Conservation (phyloP, 2,329 filamentous ascomycete species). For the Zasmidium citrigriseum region DNA sequence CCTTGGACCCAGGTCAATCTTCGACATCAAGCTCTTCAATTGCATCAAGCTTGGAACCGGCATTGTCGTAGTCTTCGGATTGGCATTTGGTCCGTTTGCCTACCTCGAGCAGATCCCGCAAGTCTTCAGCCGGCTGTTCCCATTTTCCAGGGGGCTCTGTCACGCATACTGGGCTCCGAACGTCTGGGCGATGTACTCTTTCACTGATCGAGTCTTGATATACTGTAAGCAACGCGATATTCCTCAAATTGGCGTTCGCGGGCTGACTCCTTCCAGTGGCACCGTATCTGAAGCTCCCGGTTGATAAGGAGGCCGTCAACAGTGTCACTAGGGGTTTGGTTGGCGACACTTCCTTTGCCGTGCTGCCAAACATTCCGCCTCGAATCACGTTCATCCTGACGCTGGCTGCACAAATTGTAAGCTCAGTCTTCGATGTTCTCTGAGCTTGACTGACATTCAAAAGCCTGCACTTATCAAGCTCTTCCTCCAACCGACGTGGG, state of each 20-base stretch:
- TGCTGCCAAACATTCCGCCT: slow-evolving; percentile 83
- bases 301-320: slow-evolving; percentile 73
- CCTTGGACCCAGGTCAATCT: slow-evolving; percentile 73
- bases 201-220: slow-evolving; percentile 80
- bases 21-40: slow-evolving; percentile 75
- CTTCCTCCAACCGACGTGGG: slow-evolving; percentile 78
- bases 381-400: slow-evolving; percentile 80
- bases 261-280: slow-evolving; percentile 60
- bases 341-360: slow-evolving; percentile 90
- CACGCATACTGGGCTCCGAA: slow-evolving; percentile 99
- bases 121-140: slow-evolving; percentile 81
- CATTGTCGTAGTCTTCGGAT: slow-evolving; percentile 69
- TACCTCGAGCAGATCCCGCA: slow-evolving; percentile 81
- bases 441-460: not conserved
- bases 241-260: not conserved
- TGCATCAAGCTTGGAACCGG: slow-evolving; percentile 78
- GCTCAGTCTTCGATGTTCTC: slow-evolving; percentile 13
- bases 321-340: slow-evolving; percentile 93
- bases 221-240: slow-evolving; percentile 57
- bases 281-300: slow-evolving; percentile 72
- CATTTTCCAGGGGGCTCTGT: slow-evolving; percentile 89
- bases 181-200: slow-evolving; percentile 95
- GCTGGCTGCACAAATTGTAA: slow-evolving; percentile 73
- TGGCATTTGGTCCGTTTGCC: slow-evolving; percentile 89
- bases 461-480: slow-evolving; percentile 76